Evolutionary conservation across 352 stramenopile genomes (phyloP).

Genomic region (Paralagenidium karlingii): DNA sequence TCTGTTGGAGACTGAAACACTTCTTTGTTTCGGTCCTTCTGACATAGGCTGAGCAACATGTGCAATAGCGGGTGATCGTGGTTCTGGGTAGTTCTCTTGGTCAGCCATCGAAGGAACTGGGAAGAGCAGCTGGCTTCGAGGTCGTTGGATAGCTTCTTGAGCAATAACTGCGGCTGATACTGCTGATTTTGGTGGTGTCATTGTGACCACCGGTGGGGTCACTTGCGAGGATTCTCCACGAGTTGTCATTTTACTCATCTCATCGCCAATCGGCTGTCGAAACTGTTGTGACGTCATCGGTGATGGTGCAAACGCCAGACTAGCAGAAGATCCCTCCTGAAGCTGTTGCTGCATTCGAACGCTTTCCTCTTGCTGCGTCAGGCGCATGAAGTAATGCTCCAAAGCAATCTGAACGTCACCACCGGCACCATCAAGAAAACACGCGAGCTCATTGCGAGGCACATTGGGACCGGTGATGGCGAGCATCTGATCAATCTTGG

Average conservation of each 20-base stretch:
- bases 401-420: slow-evolving; percentile 75
- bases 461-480: slow-evolving; percentile 64
- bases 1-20: slow-evolving; percentile 3
- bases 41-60: slow-evolving; percentile 1
- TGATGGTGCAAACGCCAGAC: not conserved
- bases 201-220: slow-evolving; percentile 6
- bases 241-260: no score
- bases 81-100: not conserved
- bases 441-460: slow-evolving; percentile 49
- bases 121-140: slow-evolving; percentile 56
- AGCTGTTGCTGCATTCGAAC: slow-evolving; percentile 3
- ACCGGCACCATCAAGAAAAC: slow-evolving; percentile 68
- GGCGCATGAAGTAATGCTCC: slow-evolving; percentile 84
- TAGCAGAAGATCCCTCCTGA: not conserved
- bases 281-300: not conserved
- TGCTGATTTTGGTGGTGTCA: slow-evolving; percentile 23
- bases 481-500: slow-evolving; percentile 79
- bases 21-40: slow-evolving; percentile 3
- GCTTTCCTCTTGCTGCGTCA: slow-evolving; percentile 26
- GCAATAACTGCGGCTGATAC: no score
- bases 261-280: not conserved
- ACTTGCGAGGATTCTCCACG: no score
- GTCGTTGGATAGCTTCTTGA: no score
- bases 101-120: slow-evolving; percentile 35
- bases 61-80: not conserved